Percentiles rank a stretch among this genome's conserved stretches.
Conservation (phyloP, 371 early-diverging fungal genomes). For the Circinella minor region DNA sequence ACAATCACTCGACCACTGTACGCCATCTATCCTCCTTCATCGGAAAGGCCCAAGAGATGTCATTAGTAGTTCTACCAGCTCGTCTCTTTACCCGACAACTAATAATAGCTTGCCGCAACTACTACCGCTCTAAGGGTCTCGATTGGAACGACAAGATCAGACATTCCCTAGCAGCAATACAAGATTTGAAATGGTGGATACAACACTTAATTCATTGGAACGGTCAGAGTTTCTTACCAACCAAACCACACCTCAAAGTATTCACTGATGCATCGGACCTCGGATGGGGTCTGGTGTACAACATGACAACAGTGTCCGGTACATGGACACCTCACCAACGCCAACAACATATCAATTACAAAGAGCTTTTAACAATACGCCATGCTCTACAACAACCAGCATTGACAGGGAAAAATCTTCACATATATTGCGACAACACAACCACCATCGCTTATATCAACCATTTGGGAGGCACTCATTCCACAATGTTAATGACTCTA, state of each 20-base stretch:
- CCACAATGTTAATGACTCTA: too few relatives aligned
- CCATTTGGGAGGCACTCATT: too few relatives aligned
- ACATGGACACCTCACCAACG: slow-evolving; percentile 24
- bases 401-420: too few relatives aligned
- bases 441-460: too few relatives aligned
- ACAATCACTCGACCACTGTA: not conserved
- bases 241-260: slow-evolving; percentile 17
- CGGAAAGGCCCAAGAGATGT: slow-evolving; percentile 27
- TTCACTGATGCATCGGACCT: slow-evolving; percentile 32
- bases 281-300: slow-evolving; percentile 30
- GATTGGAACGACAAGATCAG: not conserved
- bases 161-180: not conserved
- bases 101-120: not conserved
- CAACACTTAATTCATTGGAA: slow-evolving; percentile 23
- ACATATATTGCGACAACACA: too few relatives aligned
- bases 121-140: not conserved
- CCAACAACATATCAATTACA: too few relatives aligned
- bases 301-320: slow-evolving; percentile 9
- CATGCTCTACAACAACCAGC: too few relatives aligned
- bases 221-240: slow-evolving; percentile 28
- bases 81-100: slow-evolving; percentile 23
- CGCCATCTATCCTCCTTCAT: slow-evolving; percentile 25
- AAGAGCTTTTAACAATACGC: too few relatives aligned
- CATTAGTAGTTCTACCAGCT: slow-evolving; percentile 29
- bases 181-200: slow-evolving; percentile 34